A percentile compares a stretch with the other conserved stretches of the same genome.
These are phyloP conservation scores for Adansonia digitata DNA, from an alignment of 345 rosid species.

Conservation along the genomic window DNA sequence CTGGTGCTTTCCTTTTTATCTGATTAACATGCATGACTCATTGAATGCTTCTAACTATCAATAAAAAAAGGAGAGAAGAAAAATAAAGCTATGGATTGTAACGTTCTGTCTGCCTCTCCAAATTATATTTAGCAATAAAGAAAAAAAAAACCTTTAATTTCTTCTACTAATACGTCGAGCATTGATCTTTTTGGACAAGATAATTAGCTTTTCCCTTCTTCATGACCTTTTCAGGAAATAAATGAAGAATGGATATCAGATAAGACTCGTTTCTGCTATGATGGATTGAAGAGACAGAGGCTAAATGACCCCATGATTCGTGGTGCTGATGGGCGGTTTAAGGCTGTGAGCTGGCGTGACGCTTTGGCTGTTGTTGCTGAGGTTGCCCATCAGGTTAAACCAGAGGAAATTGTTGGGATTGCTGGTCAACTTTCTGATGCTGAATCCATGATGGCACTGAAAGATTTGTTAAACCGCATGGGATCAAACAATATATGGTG, in stretches of 20 bases:
- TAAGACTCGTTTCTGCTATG: slow-evolving; percentile 91
- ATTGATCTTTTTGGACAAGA: neutral
- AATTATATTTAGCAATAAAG: neutral
- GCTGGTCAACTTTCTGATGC: slow-evolving; percentile 96
- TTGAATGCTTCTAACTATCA: neutral
- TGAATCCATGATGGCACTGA: slow-evolving; percentile 96
- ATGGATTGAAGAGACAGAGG: slow-evolving; percentile 98
- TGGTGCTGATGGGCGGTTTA: slow-evolving; percentile 83
- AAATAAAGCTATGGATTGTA: no score
- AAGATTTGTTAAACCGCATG: slow-evolving; percentile 85
- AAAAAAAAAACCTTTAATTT: neutral
- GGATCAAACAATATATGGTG: slow-evolving; percentile 95
- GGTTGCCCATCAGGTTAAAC: slow-evolving; percentile 62
- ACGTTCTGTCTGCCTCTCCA: neutral
- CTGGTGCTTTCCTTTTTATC: neutral
- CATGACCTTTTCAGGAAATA: slow-evolving; percentile 61
- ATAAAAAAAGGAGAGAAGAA: neutral
- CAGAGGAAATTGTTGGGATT: slow-evolving; percentile 83
- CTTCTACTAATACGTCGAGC: neutral
- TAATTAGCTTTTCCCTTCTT: slow-evolving; percentile 9
- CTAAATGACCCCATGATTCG: slow-evolving; percentile 98
- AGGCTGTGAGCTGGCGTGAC: slow-evolving; percentile 92
- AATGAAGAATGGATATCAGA: slow-evolving; percentile 99
- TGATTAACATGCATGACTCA: neutral
- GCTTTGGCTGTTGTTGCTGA: slow-evolving; percentile 92